Evolutionary conservation across 805 yeast species (phyloP).

Genomic region (Saccharomycopsis sp.): DNA sequence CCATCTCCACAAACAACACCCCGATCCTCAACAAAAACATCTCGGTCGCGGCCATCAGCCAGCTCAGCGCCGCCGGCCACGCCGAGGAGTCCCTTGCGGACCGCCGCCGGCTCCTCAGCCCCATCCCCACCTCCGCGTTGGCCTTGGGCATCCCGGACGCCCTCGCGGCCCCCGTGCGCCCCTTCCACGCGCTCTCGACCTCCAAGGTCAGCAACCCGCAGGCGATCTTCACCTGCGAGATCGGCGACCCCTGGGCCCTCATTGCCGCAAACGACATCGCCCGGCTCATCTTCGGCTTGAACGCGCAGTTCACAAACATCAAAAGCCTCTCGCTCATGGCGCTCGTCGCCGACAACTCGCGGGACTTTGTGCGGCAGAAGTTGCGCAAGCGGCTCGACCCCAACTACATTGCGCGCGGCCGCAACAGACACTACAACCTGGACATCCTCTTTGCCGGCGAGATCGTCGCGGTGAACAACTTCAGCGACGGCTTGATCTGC

Average conservation of each 20-base stretch:
- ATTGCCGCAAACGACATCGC: slow-evolving; percentile 87
- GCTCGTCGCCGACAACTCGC: slow-evolving; percentile 68
- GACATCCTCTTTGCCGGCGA: slow-evolving; percentile 74
- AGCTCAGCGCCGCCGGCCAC: slow-evolving; percentile 24
- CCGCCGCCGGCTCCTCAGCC: slow-evolving; percentile 20
- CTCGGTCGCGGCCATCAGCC: slow-evolving; percentile 15
- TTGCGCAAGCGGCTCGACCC: slow-evolving; percentile 27
- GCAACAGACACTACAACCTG: slow-evolving; percentile 24
- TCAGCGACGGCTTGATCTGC: slow-evolving; percentile 50
- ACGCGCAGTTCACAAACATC: slow-evolving; percentile 45
- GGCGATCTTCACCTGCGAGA: slow-evolving; percentile 76
- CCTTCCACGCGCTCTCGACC: slow-evolving; percentile 59
- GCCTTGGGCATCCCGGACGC: slow-evolving; percentile 11
- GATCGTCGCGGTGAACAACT: slow-evolving; percentile 61
- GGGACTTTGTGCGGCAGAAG: slow-evolving; percentile 59
- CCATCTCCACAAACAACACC: slow-evolving; percentile 18
- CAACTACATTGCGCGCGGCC: slow-evolving; percentile 26
- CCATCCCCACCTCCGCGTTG: background rate
- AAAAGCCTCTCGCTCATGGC: slow-evolving; percentile 63
- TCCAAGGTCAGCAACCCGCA: slow-evolving; percentile 71
- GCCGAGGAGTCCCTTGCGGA: no score
- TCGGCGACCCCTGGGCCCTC: slow-evolving; percentile 69
- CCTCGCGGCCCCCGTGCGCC: slow-evolving; percentile 33
- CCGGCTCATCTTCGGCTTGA: slow-evolving; percentile 77
- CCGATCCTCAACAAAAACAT: slow-evolving; percentile 11